Conservation (phyloP, 2,329 filamentous ascomycete genomes). For the Arthrobotrys conoides region DNA sequence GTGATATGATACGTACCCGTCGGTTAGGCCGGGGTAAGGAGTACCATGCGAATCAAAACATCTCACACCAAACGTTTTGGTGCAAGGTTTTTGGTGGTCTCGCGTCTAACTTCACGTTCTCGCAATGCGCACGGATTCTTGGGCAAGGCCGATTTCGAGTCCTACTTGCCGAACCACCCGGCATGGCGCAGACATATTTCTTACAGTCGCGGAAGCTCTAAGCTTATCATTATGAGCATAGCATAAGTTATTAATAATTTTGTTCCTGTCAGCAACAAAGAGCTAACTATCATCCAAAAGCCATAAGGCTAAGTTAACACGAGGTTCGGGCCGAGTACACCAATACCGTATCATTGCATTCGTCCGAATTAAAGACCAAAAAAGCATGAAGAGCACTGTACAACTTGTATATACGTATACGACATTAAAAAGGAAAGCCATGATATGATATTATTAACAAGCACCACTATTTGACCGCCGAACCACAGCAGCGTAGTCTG, state of each 20-base stretch:
- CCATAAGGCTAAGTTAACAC: background rate
- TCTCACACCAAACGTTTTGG: constrained; percentile 15
- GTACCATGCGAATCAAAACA: constrained; percentile 18
- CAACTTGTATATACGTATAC: background rate
- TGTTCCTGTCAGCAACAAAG: constrained; percentile 1
- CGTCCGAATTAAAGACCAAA: background rate
- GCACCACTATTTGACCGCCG: background rate
- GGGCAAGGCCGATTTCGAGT: background rate
- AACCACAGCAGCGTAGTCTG: background rate
- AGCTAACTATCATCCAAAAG: background rate
- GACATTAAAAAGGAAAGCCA: background rate
- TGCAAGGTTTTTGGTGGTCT: constrained; percentile 1
- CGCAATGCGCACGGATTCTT: background rate
- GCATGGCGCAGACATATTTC: background rate
- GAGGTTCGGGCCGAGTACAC: constrained; percentile 1
- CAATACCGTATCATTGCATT: background rate
- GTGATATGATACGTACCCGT: constrained; percentile 44
- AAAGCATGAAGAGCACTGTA: background rate
- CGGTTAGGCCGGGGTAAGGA: constrained; percentile 19
- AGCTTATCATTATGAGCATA: background rate
- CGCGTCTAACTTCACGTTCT: constrained; percentile 18
- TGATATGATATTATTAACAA: background rate
- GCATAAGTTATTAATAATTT: background rate
- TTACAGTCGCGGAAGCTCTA: background rate
- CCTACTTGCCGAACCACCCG: constrained; percentile 9